Base-by-base conservation (phyloP, 345 rosid genomes). In the Citrus medica region DNA sequence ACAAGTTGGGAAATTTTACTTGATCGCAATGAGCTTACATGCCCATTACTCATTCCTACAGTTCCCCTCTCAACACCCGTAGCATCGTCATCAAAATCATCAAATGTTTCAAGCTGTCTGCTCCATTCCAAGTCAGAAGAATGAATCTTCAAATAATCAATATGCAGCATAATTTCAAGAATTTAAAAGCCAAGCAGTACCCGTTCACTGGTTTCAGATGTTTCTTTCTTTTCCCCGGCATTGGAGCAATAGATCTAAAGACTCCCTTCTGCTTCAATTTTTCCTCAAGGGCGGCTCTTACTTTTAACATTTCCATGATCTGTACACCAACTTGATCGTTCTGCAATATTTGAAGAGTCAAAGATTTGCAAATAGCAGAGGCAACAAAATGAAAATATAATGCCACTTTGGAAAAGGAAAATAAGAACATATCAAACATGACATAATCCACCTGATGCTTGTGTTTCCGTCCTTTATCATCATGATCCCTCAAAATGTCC, bases 201-300 rank as follows among this genome's bases (percentile, higher is more conserved):
- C 92, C 80, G 73, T 95, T 92, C 51, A 85, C 85, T 78, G 87
- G 83, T 76, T 87, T 92, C 27, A 32, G 75, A 60, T 74, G 90
- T 75, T 87, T 95, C 83, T 74, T 86, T 60, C 69, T 73, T 81
- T 86, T 89, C 76, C 89, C 83, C 64, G 81, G 75, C 83, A 87
- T 93, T 4, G 88, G 75, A 74, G 83, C 77, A 58, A 81, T 67
- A 40, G 89, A 85, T 61, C 89, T 81, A 72, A 89, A 68, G 33
- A 82, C 81, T 77, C 90, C 90, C 77, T 83, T 91, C 83, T 85
- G 86, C 87, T 86, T 95, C 83, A 93, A 73, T 75, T 90, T 95
- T 83, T 91, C 93, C 75, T 92, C 97, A 55, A 95, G 91, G 25
- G 90, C 91, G 56, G 98, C 98, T 87, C 99, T 88, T 33, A 92